These are phyloP conservation scores for Scedosporium boydii DNA, from an alignment of 2,329 filamentous ascomycete genomes.

Conservation along the genomic window DNA sequence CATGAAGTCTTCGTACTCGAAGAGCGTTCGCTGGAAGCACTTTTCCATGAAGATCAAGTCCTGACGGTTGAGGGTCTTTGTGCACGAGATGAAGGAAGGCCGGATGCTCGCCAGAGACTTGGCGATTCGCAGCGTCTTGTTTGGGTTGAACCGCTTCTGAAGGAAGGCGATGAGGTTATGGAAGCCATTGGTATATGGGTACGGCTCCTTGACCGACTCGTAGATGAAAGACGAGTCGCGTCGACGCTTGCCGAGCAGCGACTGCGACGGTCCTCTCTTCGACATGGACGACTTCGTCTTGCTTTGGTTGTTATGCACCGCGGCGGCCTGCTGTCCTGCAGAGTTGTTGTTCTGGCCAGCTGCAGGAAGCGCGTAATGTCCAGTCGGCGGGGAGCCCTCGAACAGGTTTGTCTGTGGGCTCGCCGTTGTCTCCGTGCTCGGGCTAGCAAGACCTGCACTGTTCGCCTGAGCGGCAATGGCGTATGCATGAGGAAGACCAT, in stretches of 20 bases:
- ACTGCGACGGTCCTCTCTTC: constrained; percentile 33
- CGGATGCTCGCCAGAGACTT: constrained; percentile 83
- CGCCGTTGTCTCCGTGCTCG: constrained; percentile 52
- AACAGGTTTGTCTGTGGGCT: constrained; percentile 49
- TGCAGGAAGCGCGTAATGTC: constrained; percentile 5
- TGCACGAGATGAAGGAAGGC: constrained; percentile 87
- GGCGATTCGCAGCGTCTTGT: constrained; percentile 73
- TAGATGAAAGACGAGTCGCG: constrained; percentile 80
- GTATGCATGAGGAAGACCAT: constrained; percentile 55
- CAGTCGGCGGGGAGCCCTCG: constrained; percentile 35
- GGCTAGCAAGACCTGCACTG: constrained; percentile 52
- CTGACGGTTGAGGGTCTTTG: constrained; percentile 75
- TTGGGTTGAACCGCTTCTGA: constrained; percentile 65
- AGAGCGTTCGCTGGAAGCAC: constrained; percentile 84
- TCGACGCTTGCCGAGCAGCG: constrained; percentile 47
- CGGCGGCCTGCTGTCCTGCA: constrained; percentile 16
- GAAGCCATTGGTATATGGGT: constrained; percentile 83
- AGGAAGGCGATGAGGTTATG: constrained; percentile 79
- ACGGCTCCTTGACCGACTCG: constrained; percentile 79
- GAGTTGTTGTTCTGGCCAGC: background rate
- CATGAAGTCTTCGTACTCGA: constrained; percentile 90
- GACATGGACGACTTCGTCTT: constrained; percentile 25
- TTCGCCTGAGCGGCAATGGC: constrained; percentile 56
- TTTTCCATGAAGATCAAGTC: constrained; percentile 98
- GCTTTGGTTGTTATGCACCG: constrained; percentile 28